These are phyloP conservation scores for Sapria himalayana DNA, from an alignment of 345 rosid species.

Conservation along the genomic window DNA sequence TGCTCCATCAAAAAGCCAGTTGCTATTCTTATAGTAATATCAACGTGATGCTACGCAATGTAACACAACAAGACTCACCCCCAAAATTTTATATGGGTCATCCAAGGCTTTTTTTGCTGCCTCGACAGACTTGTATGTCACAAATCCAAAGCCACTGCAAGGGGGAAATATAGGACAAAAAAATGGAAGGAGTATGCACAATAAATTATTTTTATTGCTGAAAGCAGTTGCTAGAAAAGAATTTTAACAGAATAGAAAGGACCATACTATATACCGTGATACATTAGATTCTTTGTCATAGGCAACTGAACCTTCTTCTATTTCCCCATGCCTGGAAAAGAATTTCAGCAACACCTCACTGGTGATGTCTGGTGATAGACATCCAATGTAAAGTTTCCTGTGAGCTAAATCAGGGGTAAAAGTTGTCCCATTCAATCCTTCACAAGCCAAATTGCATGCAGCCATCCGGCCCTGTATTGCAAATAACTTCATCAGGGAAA, in stretches of 20 bases:
- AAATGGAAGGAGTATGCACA: constrained; percentile 4
- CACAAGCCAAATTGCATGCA: constrained; percentile 46
- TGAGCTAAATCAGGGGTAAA: constrained; percentile 26
- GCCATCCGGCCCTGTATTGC: constrained; percentile 39
- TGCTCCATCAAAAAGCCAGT: too few species aligned
- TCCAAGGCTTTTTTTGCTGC: constrained; percentile 45
- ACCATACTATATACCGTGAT: constrained; percentile 20
- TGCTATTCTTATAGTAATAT: too few species aligned
- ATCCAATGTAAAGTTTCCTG: constrained; percentile 46
- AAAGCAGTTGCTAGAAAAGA: background rate
- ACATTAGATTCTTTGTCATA: constrained; percentile 48
- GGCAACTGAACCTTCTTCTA: constrained; percentile 55
- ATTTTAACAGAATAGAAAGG: background rate
- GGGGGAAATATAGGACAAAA: constrained; percentile 5
- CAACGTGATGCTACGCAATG: too few species aligned
- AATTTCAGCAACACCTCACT: constrained; percentile 30
- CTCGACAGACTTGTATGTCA: constrained; percentile 36
- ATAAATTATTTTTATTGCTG: background rate
- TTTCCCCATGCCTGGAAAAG: constrained; percentile 35
- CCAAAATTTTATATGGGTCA: constrained; percentile 33
- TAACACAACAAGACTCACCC: too few species aligned
- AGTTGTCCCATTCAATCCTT: constrained; percentile 30
- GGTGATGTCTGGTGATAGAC: constrained; percentile 35
- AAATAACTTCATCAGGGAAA: constrained; percentile 2
- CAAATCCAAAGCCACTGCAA: constrained; percentile 50